Base-by-base conservation (phyloP, 164 flowering plant genomes). In the Hamamelis virginiana region DNA sequence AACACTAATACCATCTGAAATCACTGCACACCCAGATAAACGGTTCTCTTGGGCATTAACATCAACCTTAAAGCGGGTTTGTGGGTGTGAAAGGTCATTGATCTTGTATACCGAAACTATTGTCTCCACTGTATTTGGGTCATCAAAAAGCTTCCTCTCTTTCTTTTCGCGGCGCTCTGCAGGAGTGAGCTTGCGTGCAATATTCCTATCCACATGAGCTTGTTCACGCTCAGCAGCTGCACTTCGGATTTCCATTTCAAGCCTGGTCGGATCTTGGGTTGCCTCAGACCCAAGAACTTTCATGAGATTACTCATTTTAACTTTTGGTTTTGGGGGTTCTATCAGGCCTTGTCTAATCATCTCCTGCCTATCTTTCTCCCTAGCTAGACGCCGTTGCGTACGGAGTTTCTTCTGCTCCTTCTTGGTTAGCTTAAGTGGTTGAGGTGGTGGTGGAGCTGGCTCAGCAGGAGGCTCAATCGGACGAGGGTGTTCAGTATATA, bases 151-250 rank as follows among this genome's bases (percentile, higher is more conserved):
- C 77, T 95, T 95, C 77, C 87, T 86, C 74, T 92, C 96, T 77
- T 95, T 95, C 93, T 95, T 92, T 69, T 90, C 96, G 19, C 99
- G 91, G 22, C 94, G 97, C 76, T 95, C 99, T 21, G 91, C 93
- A 28, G 99, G 99, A 38, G 99, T 95, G 59, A 93, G 97, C 77
- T 95, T 95, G 5, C 98, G 88, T 15, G 99, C 98, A 70, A 86
- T 84, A 62, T 95, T 95, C 74, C 99, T 86, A 65, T 95, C 99
- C 10, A 89, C 87, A 65, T 95, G 99, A 56, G 99, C 99, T 74
- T 91, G 98, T 68, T 95, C 99, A 72, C 99, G 91, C 80, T 95
- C 99, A 74, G 97, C 96, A 70, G 99, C 99, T 64, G 99, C 99
- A 73, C 80, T 87, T 26, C 98, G 80, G 50, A 95, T 89, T 71